Evolutionary conservation across 2,329 filamentous ascomycete genomes (phyloP), one percentile per base, ranked within the genome.

Genomic region (Podosphaera fusca): DNA sequence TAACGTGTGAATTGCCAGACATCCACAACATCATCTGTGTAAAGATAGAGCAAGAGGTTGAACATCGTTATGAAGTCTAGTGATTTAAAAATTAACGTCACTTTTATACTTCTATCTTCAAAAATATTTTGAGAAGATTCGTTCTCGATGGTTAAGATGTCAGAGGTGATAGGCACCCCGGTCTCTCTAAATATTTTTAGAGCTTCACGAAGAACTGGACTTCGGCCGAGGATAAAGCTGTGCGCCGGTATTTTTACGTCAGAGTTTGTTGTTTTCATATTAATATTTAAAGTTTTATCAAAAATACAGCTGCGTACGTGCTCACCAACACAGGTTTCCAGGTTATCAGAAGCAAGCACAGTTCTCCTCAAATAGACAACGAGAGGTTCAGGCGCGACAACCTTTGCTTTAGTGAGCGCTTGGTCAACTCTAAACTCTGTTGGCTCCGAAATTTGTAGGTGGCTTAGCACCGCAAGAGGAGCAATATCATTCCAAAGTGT

Each of bases 1-100:
- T 65, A 60, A 5, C 77, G 79, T 3, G 82, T 82, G 60, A 84
- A 82, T 61, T 89, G 85, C 92, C 92, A 96, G 21, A 89, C 84
- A 59, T 92, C 87, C 36, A 95, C 75, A 14, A 89, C 71, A 3
- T 73, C 74, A 65, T 96, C 92, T 4, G 81, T 82, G 67, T 96
- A 96, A 6, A 84, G 67, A 64, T 87, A 95, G 8, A 90, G 72
- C 0, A 84, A 78, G 8, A 96, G 63, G 63, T 95, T 90, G 58
- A 95, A 71, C 5, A 95, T 66, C 0, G 87, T 84, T 38, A 94
- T 73, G 42, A 92, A 75, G 65, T 95, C 88, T 10, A 90, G 70
- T 1, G 79, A 77, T 29, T 79, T 71, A 56, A 96, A 82, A 0
- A 78, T 76, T 29, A 95, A 65, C 8, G 81, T 68, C 0, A 74